Evolutionary conservation across 176 grass and related monocot genomes (phyloP), one percentile per base, ranked within the genome.

Genomic region (Microstegium vimineum): DNA sequence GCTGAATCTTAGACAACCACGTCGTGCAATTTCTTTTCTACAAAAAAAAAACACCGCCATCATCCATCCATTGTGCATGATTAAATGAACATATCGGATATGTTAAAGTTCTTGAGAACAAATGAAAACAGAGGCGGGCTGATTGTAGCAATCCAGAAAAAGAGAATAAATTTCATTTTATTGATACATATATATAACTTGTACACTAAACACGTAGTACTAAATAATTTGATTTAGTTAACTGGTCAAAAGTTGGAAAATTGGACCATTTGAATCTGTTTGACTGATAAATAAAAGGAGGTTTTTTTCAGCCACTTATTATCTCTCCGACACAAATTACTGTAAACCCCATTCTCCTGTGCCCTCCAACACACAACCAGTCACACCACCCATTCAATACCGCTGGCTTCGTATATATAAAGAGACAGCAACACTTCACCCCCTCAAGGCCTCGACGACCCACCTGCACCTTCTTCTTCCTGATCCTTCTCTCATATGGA

Each of bases 401-500:
- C 5, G 42, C 42, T 80, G 42, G 28, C 28, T 49, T 8, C 56
- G 25, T 76, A 14, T 59, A 69, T 85, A 84, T 85, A 85, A 62
- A 77, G 30, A 25, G 62, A 67, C 4, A 62, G 65, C 74, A 59
- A 60, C 49, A 76, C 35, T 70, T 70, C 26, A 60, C 36, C 63
- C 7, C 49, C 64, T 69, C 62, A 56, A 81, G 22, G 64, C 78
- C 62, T 75, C 73, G 26, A 46, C 69, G 31, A 68, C 46, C 45
- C 40, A 67, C 62, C 65, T 68, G 51, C 52, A 37, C 37, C 66
- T 35, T 62, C 23, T 11, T 26, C 22, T 8, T 52, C 49, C 2
- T 46, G 65, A 16, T 27, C 25, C 51, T 4, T n/a, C n/a, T n/a
- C n/a, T n/a, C n/a, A n/a, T 17, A 85, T 78, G 83, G 66, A 71